Base-by-base conservation (phyloP, 2,329 filamentous ascomycete genomes). In the Penicillium olsonii region DNA sequence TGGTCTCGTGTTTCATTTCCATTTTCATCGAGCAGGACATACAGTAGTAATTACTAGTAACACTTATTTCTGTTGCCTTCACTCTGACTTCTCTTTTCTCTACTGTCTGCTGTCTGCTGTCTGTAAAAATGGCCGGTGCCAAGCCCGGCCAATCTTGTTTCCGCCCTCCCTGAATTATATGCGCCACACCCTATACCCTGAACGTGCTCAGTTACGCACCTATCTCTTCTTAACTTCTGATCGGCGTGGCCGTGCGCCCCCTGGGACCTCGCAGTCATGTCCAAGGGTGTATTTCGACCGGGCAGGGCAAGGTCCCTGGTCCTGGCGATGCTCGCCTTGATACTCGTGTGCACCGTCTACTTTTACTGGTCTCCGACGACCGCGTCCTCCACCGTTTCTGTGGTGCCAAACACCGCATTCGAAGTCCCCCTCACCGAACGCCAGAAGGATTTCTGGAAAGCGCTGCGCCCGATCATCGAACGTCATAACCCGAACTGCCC, bases 361-460 rank as follows among this genome's bases (percentile, higher is more conserved):
- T 56, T 71, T n/a, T 69, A 69, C 53, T 68, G 66, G 64, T 65
- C 64, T 17, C 67, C 67, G 3, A 61, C 60, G 20, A 64, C 62
- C 17, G 65, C 59, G 9, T 61, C 59, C 14, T 57, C 59, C 19
- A 58, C 58, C 22, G 56, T 65, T 37, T 63, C 66, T 22, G 54
- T 67, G 24, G 60, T 69, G 12, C 66, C 67, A 26, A 63, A 65
- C 49, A 64, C 64, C 8, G 59, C 60, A 37, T 68, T 70, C 48
- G 63, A 70, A 53, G 62, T 66, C 6, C 65, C 69, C 34, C 51
- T 70, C 34, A 34, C 57, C 7, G 60, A 71, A 57, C 68, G 68
- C 35, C 68, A 71, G 42, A 68, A 63, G 41, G 64, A 62, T 26
- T 70, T 71, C 43, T 71, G 68, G 68, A 70, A 69, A 46, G 61